phyloP scores from a whole-genome alignment of 1,284 basidiomycete species.

The Austroboletus niveus region DNA sequence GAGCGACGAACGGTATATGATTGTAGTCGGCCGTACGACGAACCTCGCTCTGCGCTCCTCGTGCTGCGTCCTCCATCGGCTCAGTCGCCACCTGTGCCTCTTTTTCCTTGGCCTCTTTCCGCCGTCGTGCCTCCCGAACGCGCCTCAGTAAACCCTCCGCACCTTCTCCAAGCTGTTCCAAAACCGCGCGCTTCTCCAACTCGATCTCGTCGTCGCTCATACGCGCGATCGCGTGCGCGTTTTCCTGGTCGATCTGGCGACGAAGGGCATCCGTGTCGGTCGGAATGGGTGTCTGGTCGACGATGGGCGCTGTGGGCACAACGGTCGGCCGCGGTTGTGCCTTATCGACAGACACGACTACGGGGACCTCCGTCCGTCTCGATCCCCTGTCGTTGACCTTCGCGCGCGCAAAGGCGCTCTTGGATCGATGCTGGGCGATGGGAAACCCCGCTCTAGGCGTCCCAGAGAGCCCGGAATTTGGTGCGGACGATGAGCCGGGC shows the following conservation, averaged over 20 bases:
- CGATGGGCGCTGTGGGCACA: not conserved
- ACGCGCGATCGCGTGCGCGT: conserved; percentile 37
- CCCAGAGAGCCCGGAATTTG: conserved; percentile 30
- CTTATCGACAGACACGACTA: conserved; percentile 10
- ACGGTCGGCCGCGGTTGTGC: too few species aligned
- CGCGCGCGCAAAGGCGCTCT: conserved; percentile 56
- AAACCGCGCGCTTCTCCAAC: conserved; percentile 46
- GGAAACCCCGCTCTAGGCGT: conserved; percentile 54
- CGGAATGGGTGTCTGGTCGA: conserved; percentile 15
- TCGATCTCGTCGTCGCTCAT: conserved; percentile 49
- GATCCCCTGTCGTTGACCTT: conserved; percentile 14
- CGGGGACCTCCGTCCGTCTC: conserved; percentile 29
- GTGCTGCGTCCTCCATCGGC: not conserved
- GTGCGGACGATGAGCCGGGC: conserved; percentile 27
- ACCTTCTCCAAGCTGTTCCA: conserved; percentile 53
- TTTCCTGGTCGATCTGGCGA: conserved; percentile 41
- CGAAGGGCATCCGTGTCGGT: conserved; percentile 20
- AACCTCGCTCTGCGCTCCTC: not conserved
- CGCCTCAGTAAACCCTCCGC: conserved; percentile 47
- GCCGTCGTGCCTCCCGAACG: conserved; percentile 40
- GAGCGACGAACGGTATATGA: conserved; percentile 2
- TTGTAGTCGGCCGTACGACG: not conserved
- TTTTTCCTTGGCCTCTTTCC: conserved; percentile 14
- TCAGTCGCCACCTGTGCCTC: not conserved
- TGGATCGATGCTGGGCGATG: conserved; percentile 55